Evolutionary conservation across 179 eudicot species (phyloP), one percentile per base, ranked within the genome.

Genomic region (Spinacia oleracea): DNA sequence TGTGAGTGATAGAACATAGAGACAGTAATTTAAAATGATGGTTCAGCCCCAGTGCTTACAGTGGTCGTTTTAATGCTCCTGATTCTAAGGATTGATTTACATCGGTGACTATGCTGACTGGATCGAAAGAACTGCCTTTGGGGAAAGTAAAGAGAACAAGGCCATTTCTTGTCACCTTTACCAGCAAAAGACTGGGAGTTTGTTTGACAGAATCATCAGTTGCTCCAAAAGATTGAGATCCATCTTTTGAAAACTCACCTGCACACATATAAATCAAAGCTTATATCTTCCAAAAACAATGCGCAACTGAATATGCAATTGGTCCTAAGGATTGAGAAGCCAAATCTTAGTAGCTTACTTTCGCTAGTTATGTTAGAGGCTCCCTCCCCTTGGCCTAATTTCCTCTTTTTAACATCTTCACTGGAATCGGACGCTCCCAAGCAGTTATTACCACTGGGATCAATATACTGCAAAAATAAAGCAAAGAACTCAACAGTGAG

Each of bases 101-200:
- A 21, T 85, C 63, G 27, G 92, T 81, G 46, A 89, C 88, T 67
- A 87, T 80, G 63, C 78, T 74, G 68, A 86, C 89, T 42, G 89
- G 89, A 45, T 86, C 81, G 25, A 71, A 77, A 74, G 84, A 82
- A 80, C 73, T 78, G 81, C 82, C 87, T 76, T 79, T 78, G 32
- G 89, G 88, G 70, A 86, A 78, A 9, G 84, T 88, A 63, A 92
- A 86, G 72, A 92, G 93, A 81, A 92, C 81, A 78, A 92, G 82
- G 42, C 97, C 97, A 83, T 91, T 91, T 83, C 87, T 82, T 32
- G 90, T 88, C 88, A 92, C 85, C 90, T 91, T 92, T 38, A 92
- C 92, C 76, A 91, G 80, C 46, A 89, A 84, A 79, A 92, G 93
- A 79, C 51, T 78, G 58, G 78, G 77, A 67, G 78, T 59, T 48